Conservation (phyloP, 192 early-diverging fungal genomes). For the Gigaspora rosea region DNA sequence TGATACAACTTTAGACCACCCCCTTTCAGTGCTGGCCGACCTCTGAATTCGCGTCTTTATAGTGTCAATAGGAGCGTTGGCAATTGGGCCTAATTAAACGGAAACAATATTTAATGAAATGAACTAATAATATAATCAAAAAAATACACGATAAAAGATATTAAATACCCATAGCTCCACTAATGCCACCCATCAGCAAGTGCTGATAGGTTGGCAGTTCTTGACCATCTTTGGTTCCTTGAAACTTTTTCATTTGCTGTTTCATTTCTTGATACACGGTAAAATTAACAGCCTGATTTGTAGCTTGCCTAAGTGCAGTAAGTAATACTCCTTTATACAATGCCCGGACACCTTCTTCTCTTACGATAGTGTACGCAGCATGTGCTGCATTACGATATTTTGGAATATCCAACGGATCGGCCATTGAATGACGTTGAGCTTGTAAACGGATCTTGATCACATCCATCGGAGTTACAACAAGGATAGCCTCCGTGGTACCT, state of each 20-base stretch:
- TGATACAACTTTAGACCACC: slow-evolving; percentile 75
- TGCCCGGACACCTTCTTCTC: slow-evolving; percentile 84
- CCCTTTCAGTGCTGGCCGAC: slow-evolving; percentile 69
- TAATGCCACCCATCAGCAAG: slow-evolving; percentile 86
- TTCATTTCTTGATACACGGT: slow-evolving; percentile 96
- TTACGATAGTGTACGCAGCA: slow-evolving; percentile 87
- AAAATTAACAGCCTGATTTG: slow-evolving; percentile 99
- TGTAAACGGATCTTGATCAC: slow-evolving; percentile 99
- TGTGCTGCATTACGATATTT: slow-evolving; percentile 96
- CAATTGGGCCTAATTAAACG: slow-evolving; percentile 68
- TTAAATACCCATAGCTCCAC: slow-evolving; percentile 70
- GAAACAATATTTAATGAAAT: background rate
- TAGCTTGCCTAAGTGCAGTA: slow-evolving; percentile 92
- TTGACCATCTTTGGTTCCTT: slow-evolving; percentile 46
- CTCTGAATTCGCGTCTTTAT: slow-evolving; percentile 99
- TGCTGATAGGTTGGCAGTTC: slow-evolving; percentile 90
- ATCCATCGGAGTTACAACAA: slow-evolving; percentile 98
- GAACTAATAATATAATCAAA: background rate
- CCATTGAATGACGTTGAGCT: slow-evolving; percentile 93
- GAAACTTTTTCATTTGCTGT: slow-evolving; percentile 67
- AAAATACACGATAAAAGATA: slow-evolving; percentile 30
- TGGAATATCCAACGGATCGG: slow-evolving; percentile 93
- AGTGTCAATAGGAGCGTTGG: slow-evolving; percentile 96
- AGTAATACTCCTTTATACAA: slow-evolving; percentile 94
- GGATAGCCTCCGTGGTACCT: slow-evolving; percentile 90